Evolutionary conservation across 345 rosid species (phyloP).

Genomic region (Mercurialis annua): DNA sequence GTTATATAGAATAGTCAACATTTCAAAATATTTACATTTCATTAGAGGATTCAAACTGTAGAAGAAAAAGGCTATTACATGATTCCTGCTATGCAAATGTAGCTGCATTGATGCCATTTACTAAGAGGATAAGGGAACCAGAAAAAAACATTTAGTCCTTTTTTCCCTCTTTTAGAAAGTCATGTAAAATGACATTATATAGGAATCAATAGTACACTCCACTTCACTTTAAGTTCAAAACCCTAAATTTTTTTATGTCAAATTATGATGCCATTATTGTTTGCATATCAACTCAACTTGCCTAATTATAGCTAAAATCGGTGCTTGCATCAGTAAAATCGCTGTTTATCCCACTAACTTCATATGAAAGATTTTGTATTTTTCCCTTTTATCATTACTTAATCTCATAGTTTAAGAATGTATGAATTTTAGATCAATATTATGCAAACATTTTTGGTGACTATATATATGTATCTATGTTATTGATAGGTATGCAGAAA

Average conservation of each 20-base stretch:
- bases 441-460: not conserved
- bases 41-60: not conserved
- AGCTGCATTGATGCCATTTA: not conserved
- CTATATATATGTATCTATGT: slow-evolving; percentile 4
- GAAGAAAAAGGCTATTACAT: not conserved
- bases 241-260: slow-evolving; percentile 10
- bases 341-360: slow-evolving; percentile 5
- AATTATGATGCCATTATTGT: slow-evolving; percentile 20
- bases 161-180: not conserved
- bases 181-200: slow-evolving; percentile 4
- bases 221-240: slow-evolving; percentile 1
- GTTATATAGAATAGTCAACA: too few relatives aligned
- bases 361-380: not conserved
- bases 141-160: not conserved
- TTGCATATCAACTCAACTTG: not conserved
- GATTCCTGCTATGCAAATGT: not conserved
- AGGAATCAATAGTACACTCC: slow-evolving; percentile 24
- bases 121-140: not conserved
- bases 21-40: not conserved
- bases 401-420: not conserved
- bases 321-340: slow-evolving; percentile 6
- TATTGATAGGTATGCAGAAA: slow-evolving; percentile 45
- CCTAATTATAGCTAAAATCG: not conserved
- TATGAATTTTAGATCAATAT: too few relatives aligned
- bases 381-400: not conserved